Base-by-base conservation (phyloP, 345 rosid species). In the Citrus inodora region DNA sequence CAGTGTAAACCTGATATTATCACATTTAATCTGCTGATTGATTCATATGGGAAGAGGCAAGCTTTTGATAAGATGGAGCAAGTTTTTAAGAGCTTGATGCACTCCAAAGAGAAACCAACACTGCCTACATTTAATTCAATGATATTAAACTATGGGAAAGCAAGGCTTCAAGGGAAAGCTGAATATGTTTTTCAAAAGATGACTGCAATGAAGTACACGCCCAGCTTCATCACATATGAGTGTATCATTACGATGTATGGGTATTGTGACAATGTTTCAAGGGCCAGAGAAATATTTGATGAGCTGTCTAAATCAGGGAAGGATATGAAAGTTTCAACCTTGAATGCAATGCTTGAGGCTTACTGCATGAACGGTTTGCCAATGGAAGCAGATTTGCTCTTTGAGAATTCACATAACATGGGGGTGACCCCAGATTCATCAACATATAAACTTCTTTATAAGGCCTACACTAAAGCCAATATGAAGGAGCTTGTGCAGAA, bases 1-100 rank as follows among this genome's bases (percentile, higher is more conserved):
- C 88, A 88, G 78, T 90, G 93, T 76, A 95, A 89, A 86, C 98
- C 96, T 7, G 97, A 93, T 73, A 80, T 90, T 27, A 91, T 93
- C 64, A 92, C 99, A 7, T 95, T 92, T 76, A 93, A 93, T 77
- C 58, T 89, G 80, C 87, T 95, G 56, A 95, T 93, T 74, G 98
- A 95, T 82, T 85, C 96, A 0, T 92, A 95, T 71, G 97, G 97
- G 59, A 95, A 88, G 87, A 89, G 86, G 86, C 96, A 91, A 81
- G 90, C 87, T 66, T 93, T 95, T 86, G 95, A 90, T 63, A 95
- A 95, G 90, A 95, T 95, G 99, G 99, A 95, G 73, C 94, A 90
- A 85, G 93, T 92, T 32, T 95, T 90, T 77, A 87, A 87, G 89
- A 92, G 97, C 85, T 85, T 93, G 76, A 22, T 91, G 80, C 87